phyloP scores from a whole-genome alignment of 257 asterid species.

The Salvia hispanica region DNA sequence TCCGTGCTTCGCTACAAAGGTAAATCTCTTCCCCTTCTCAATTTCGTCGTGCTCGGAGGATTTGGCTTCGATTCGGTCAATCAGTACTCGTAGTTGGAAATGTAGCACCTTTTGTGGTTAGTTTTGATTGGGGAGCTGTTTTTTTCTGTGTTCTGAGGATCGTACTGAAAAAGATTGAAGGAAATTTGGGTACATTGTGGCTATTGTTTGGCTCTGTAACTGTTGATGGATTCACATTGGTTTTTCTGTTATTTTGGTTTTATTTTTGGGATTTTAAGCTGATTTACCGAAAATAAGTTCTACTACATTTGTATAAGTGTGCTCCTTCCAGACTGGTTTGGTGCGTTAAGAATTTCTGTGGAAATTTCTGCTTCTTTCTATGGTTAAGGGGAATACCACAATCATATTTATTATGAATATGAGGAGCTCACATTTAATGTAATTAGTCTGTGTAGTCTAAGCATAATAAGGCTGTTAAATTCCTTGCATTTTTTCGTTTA shows the following conservation, averaged over 20 bases:
- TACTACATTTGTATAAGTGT: constrained; percentile 9
- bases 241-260: not conserved
- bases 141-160: constrained; percentile 14
- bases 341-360: not conserved
- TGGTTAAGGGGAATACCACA: not conserved
- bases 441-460: constrained; percentile 5
- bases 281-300: not conserved
- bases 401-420: constrained; percentile 16
- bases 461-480: constrained; percentile 7
- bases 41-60: constrained; percentile 28
- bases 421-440: constrained; percentile 12
- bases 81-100: constrained; percentile 12
- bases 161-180: not conserved
- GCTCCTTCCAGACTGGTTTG: constrained; percentile 9
- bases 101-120: constrained; percentile 27
- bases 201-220: not conserved
- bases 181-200: constrained; percentile 6
- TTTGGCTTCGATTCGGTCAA: constrained; percentile 23
- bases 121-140: constrained; percentile 12
- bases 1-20: constrained; percentile 15
- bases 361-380: constrained; percentile 14
- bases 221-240: constrained; percentile 15
- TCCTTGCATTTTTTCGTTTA: constrained; percentile 5
- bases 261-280: constrained; percentile 21
- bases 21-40: constrained; percentile 11